Evolutionary conservation across 768 basidiomycete species (phyloP).

Genomic region (Lanmaoa rubissima): DNA sequence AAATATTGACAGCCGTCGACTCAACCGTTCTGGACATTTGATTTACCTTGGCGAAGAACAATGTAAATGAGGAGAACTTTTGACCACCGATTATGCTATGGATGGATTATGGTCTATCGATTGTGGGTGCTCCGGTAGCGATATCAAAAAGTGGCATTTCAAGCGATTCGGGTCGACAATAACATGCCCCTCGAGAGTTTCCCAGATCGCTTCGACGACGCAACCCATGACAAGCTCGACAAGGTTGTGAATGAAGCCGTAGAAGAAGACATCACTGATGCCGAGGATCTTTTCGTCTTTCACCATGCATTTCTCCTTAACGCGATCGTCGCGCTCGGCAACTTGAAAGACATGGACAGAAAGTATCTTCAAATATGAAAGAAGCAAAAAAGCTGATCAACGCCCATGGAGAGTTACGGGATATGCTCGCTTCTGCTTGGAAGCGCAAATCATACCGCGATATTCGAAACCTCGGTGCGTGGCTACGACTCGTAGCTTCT

Average conservation of each 20-base stretch:
- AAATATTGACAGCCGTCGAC: no score
- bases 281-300: background rate
- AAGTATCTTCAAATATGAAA: no score
- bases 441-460: background rate
- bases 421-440: conserved; percentile 1
- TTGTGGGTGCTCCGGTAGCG: no score
- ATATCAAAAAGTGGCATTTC: background rate
- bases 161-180: background rate
- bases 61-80: background rate
- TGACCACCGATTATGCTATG: background rate
- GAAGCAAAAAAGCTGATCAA: background rate
- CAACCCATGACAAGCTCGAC: background rate
- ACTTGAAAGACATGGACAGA: no score
- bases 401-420: background rate
- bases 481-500: no score
- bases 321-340: no score
- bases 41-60: background rate
- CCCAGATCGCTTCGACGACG: background rate
- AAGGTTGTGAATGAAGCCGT: background rate
- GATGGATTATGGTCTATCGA: background rate
- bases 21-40: background rate
- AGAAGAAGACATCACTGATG: no score
- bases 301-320: no score
- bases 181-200: background rate
- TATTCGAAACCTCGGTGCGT: conserved; percentile 10